phyloP scores from a whole-genome alignment of 2,329 filamentous ascomycete genomes.

The Botrytis pseudocinerea region DNA sequence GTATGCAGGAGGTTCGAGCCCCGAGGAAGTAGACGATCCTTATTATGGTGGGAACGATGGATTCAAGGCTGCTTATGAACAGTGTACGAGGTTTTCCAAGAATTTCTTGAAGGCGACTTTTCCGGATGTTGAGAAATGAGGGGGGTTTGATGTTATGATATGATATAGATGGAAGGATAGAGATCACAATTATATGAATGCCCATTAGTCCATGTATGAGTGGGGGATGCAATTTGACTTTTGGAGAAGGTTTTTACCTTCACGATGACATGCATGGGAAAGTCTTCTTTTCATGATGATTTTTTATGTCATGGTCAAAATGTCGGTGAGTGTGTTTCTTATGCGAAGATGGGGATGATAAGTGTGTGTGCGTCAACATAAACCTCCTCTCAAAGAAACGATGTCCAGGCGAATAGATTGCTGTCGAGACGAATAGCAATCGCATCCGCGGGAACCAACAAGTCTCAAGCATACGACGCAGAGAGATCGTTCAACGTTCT shows the following conservation, averaged over 20 bases:
- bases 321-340: neutral
- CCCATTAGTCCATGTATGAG: neutral
- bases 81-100: constrained; percentile 73
- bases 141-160: neutral
- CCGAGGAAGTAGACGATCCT: constrained; percentile 79
- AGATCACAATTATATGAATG: constrained; percentile 16
- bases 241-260: neutral
- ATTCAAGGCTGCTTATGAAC: constrained; percentile 84
- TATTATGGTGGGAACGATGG: constrained; percentile 87
- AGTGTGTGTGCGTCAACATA: neutral
- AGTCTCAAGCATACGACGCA: neutral
- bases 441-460: neutral
- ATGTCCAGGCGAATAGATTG: neutral
- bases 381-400: neutral
- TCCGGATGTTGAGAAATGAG: constrained; percentile 34
- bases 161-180: neutral
- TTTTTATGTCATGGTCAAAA: neutral
- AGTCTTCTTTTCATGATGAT: neutral
- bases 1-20: constrained; percentile 53
- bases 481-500: neutral
- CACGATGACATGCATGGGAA: constrained; percentile 2
- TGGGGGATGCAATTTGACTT: neutral
- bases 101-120: constrained; percentile 47
- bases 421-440: neutral
- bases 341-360: neutral